phyloP scores from a whole-genome alignment of 2,329 filamentous ascomycete genomes.

The Pseudocercospora fuligena region DNA sequence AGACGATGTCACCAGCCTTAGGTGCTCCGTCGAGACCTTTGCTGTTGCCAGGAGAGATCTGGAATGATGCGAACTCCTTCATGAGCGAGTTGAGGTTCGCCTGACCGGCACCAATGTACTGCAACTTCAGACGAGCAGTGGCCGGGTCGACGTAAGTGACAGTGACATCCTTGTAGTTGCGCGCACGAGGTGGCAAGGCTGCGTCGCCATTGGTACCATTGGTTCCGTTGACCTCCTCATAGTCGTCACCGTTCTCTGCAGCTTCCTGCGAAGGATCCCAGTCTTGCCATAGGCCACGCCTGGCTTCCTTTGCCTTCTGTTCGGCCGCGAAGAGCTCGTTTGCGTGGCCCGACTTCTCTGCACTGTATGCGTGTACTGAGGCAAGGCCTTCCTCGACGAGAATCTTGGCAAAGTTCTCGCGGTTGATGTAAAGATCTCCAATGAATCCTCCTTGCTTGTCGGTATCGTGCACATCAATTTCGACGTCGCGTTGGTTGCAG shows the following conservation, averaged over 20 bases:
- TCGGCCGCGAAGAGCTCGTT: constrained; percentile 87
- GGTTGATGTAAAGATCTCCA: constrained; percentile 88
- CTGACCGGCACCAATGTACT: constrained; percentile 86
- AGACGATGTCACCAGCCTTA: constrained; percentile 89
- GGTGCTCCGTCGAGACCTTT: constrained; percentile 70
- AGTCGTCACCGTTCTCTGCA: constrained; percentile 52
- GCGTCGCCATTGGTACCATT: constrained; percentile 56
- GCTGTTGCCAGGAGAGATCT: constrained; percentile 81
- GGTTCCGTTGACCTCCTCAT: constrained; percentile 52
- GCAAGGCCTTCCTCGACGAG: constrained; percentile 94
- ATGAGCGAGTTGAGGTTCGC: constrained; percentile 84
- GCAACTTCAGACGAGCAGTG: constrained; percentile 83
- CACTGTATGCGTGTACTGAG: constrained; percentile 90
- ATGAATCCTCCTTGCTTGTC: constrained; percentile 99
- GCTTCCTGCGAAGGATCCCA: constrained; percentile 90
- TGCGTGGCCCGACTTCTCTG: constrained; percentile 90
- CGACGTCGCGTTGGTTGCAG: constrained; percentile 91
- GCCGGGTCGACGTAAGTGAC: constrained; percentile 84
- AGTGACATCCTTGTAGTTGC: constrained; percentile 92
- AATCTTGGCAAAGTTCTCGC: constrained; percentile 92
- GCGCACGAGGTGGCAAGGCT: constrained; percentile 63
- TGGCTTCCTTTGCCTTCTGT: constrained; percentile 82
- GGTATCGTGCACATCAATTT: constrained; percentile 91
- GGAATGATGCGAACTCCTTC: constrained; percentile 88
- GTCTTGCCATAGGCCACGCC: constrained; percentile 89